Conservation (phyloP, 2,329 filamentous ascomycete genomes). For the Alternaria arbusti region DNA sequence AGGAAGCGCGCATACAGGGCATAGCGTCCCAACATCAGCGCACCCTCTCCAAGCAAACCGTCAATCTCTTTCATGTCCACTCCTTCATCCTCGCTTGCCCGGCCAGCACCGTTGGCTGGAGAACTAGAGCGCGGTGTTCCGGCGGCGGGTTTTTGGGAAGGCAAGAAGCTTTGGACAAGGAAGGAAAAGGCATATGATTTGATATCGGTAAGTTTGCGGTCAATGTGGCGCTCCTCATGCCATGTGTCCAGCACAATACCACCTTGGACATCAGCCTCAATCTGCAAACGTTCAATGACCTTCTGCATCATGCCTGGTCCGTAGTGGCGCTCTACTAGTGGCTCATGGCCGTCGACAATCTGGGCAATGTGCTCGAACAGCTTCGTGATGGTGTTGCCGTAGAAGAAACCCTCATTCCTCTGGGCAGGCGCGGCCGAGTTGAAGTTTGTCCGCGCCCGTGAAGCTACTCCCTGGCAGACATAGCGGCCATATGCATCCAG, state of each 20-base stretch:
- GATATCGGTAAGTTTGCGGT: constrained; percentile 88
- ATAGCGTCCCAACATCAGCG: constrained; percentile 92
- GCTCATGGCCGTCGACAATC: constrained; percentile 91
- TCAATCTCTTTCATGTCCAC: constrained; percentile 98
- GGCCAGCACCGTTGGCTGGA: constrained; percentile 66
- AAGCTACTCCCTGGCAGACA: constrained; percentile 92
- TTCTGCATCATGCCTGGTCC: constrained; percentile 90
- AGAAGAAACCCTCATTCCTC: constrained; percentile 83
- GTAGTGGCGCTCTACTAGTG: constrained; percentile 92
- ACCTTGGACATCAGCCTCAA: constrained; percentile 94
- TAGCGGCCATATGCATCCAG: constrained; percentile 95
- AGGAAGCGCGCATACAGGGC: constrained; percentile 90
- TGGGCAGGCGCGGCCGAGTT: constrained; percentile 70
- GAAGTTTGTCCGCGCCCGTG: constrained; percentile 79
- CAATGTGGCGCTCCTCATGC: constrained; percentile 85
- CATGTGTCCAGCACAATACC: constrained; percentile 96
- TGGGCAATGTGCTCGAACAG: constrained; percentile 97
- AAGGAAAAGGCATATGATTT: constrained; percentile 99
- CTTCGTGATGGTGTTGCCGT: constrained; percentile 86
- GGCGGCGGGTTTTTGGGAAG: constrained; percentile 67
- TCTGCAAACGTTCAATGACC: constrained; percentile 90
- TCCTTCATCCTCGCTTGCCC: constrained; percentile 82
- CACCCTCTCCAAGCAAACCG: constrained; percentile 82
- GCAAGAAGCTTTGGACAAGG: constrained; percentile 89
- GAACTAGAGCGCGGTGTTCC: constrained; percentile 76